Conservation (phyloP, 2,329 filamentous ascomycete genomes). For the Stagonosporopsis vannaccii region DNA sequence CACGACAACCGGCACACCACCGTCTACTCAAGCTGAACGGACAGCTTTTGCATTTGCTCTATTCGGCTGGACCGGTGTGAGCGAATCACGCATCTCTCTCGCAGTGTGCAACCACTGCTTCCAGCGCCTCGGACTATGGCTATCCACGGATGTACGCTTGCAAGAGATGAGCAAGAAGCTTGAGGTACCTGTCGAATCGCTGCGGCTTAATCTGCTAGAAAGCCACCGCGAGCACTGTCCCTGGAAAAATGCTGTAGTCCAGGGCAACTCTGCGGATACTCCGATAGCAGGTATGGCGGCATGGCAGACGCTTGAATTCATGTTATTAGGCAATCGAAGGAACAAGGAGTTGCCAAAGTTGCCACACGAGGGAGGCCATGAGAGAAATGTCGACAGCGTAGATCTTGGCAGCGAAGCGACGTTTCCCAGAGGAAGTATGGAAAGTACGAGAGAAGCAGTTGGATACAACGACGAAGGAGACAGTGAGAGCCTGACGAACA, state of each 20-base stretch:
- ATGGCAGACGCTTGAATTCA: slow-evolving; percentile 47
- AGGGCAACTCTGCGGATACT: slow-evolving; percentile 41
- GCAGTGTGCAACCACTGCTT: slow-evolving; percentile 86
- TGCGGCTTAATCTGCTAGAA: slow-evolving; percentile 48
- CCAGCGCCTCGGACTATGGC: slow-evolving; percentile 88
- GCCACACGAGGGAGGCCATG: slow-evolving; percentile 5
- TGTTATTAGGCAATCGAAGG: slow-evolving; percentile 28
- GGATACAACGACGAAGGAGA: slow-evolving; percentile 24
- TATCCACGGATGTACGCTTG: slow-evolving; percentile 65
- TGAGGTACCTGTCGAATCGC: slow-evolving; percentile 35
- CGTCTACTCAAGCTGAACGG: slow-evolving; percentile 30
- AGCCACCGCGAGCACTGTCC: slow-evolving; percentile 52
- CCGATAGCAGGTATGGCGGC: slow-evolving; percentile 44
- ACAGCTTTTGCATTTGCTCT: slow-evolving; percentile 49
- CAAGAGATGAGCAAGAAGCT: slow-evolving; percentile 46
- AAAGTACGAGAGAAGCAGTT: neutral
- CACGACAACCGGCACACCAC: slow-evolving; percentile 11
- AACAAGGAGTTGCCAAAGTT: slow-evolving; percentile 2
- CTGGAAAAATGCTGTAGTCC: slow-evolving; percentile 48
- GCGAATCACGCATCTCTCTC: slow-evolving; percentile 71
- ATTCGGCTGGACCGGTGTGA: slow-evolving; percentile 61
- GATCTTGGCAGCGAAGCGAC: slow-evolving; percentile 35
- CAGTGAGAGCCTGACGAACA: slow-evolving; percentile 33
- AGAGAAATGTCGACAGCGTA: slow-evolving; percentile 30
- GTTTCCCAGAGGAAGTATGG: slow-evolving; percentile 17